phyloP scores from a whole-genome alignment of 768 basidiomycete species.

The Russula sp. region DNA sequence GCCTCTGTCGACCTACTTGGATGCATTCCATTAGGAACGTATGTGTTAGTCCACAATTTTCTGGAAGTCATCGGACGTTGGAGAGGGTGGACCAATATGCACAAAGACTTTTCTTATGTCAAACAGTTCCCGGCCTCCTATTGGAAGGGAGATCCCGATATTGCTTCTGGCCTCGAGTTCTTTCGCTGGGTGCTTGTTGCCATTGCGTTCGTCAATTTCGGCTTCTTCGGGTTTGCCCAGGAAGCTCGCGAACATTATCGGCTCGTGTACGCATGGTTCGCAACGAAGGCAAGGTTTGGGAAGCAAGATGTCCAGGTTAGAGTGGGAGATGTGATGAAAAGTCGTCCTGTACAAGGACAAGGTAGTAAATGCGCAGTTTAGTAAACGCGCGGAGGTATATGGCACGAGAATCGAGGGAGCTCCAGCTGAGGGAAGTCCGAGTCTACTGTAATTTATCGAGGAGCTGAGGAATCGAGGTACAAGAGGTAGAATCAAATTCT shows the following conservation, averaged over 20 bases:
- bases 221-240: conserved; percentile 46
- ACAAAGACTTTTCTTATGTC: conserved; percentile 40
- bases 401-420: too few species aligned
- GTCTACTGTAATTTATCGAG: too few species aligned
- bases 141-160: conserved; percentile 29
- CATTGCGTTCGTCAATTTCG: conserved; percentile 38
- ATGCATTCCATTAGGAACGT: neutral
- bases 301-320: too few species aligned
- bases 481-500: too few species aligned
- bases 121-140: conserved; percentile 29
- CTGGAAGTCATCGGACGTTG: conserved; percentile 24
- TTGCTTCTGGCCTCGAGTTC: conserved; percentile 26
- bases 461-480: too few species aligned
- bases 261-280: conserved; percentile 23
- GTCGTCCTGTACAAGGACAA: too few species aligned
- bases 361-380: too few species aligned
- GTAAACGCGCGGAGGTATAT: too few species aligned
- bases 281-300: too few species aligned
- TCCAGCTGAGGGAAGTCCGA: too few species aligned
- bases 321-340: too few species aligned
- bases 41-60: neutral
- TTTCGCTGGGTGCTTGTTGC: conserved; percentile 36
- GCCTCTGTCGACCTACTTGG: neutral
- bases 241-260: conserved; percentile 39
- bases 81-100: conserved; percentile 42